phyloP scores from a whole-genome alignment of 805 yeast species.

The Torulaspora maleeae region DNA sequence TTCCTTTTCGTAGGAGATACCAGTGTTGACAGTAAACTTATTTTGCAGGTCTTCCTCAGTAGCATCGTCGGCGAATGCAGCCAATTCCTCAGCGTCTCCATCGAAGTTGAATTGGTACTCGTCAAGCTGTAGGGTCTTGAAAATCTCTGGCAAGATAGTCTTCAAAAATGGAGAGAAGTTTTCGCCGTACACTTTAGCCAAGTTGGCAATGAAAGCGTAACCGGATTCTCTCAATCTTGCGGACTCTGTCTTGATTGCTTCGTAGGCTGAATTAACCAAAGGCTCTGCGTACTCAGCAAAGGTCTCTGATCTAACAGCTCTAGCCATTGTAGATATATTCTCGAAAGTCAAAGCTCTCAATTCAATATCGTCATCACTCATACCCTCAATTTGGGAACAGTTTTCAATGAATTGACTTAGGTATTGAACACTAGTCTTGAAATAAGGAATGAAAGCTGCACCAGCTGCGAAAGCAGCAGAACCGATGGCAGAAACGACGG shows the following conservation, averaged over 20 bases:
- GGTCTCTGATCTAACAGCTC: conserved; percentile 90
- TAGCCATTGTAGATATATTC: conserved; percentile 89
- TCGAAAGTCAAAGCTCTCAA: conserved; percentile 90
- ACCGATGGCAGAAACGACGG: conserved; percentile 91
- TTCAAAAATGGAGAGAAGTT: conserved; percentile 84
- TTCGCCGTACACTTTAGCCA: conserved; percentile 91
- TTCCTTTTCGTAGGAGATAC: conserved; percentile 92
- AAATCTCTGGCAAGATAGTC: conserved; percentile 76
- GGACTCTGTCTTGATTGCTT: conserved; percentile 68
- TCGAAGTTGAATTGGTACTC: conserved; percentile 69
- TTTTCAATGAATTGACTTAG: conserved; percentile 78
- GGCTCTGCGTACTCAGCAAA: conserved; percentile 85
- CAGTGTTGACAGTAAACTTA: conserved; percentile 83
- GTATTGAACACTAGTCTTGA: conserved; percentile 70
- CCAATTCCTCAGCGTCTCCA: conserved; percentile 46
- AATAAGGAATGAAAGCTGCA: conserved; percentile 78
- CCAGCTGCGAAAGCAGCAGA: conserved; percentile 96
- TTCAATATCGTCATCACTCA: conserved; percentile 85
- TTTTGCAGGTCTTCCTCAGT: conserved; percentile 62
- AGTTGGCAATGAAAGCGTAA: conserved; percentile 84
- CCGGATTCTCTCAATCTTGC: conserved; percentile 92
- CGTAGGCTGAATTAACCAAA: conserved; percentile 80
- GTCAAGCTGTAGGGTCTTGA: conserved; percentile 77
- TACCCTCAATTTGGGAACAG: conserved; percentile 63
- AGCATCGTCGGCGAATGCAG: conserved; percentile 43